A percentile compares a stretch with the other conserved stretches of the same genome.
Evolutionary conservation across 78 protist species (phyloP).

Genomic region (Thecamonas trahens): DNA sequence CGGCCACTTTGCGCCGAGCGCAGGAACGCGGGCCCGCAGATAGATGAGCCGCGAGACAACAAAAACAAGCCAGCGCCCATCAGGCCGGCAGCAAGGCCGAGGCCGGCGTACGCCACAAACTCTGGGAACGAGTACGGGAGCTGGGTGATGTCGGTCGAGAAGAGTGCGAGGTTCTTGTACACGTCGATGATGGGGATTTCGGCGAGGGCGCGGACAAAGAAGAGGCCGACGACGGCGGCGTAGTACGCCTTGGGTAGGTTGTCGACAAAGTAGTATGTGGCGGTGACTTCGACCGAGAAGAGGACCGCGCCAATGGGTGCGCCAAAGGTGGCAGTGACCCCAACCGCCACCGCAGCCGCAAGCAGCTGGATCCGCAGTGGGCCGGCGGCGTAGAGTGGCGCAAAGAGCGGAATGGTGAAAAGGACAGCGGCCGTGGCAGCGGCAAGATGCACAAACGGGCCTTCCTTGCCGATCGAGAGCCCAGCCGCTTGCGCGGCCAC

Average conservation of each 20-base stretch:
- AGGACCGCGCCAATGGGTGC: conserved; percentile 89
- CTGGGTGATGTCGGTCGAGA: not conserved
- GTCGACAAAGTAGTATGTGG: conserved; percentile 58
- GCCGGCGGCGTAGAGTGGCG: not conserved
- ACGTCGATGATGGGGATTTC: not conserved
- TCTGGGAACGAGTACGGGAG: not conserved
- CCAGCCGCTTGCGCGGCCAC: conserved; percentile 28
- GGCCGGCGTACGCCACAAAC: not conserved
- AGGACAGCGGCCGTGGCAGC: not conserved
- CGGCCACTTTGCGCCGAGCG: conserved; percentile 8
- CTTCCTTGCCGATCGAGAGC: conserved; percentile 82
- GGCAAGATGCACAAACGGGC: conserved; percentile 82
- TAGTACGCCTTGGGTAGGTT: conserved; percentile 53
- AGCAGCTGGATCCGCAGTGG: conserved; percentile 31
- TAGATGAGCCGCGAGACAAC: no score
- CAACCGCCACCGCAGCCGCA: conserved; percentile 68
- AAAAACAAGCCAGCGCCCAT: not conserved
- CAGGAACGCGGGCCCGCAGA: conserved; percentile 32
- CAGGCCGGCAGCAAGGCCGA: conserved; percentile 12
- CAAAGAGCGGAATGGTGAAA: not conserved
- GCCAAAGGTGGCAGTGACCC: conserved; percentile 81
- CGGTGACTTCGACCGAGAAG: conserved; percentile 75
- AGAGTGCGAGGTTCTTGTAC: no score
- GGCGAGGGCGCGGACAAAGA: conserved; percentile 26
- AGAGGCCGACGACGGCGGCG: conserved; percentile 39